Evolutionary conservation across 2,329 filamentous ascomycete genomes (phyloP).

Genomic region (Chrysosporium queenslandicum): DNA sequence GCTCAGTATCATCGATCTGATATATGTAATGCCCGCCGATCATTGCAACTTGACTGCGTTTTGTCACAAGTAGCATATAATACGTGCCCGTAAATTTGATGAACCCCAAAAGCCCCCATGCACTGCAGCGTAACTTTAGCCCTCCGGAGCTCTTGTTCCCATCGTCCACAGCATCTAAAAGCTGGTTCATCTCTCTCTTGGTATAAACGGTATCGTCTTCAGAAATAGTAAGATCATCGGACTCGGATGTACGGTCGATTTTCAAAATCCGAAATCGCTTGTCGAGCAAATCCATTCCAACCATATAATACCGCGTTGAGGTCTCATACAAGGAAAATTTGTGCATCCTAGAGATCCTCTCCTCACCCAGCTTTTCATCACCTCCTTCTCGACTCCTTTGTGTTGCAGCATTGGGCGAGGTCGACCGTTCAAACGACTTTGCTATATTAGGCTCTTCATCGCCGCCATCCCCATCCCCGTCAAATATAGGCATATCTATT

Average conservation of each 20-base stretch:
- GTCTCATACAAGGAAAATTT: constrained; percentile 98
- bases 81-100: constrained; percentile 92
- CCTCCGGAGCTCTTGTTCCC: constrained; percentile 87
- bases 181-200: constrained; percentile 80
- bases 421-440: constrained; percentile 37
- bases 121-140: constrained; percentile 76
- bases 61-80: constrained; percentile 95
- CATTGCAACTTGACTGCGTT: constrained; percentile 91
- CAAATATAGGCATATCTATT: constrained; percentile 24
- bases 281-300: constrained; percentile 84
- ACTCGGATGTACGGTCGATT: constrained; percentile 79
- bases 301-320: constrained; percentile 82
- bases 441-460: constrained; percentile 39
- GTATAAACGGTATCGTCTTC: constrained; percentile 95
- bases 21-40: constrained; percentile 93
- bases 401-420: constrained; percentile 29
- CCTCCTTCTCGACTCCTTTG: constrained; percentile 32
- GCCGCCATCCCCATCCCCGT: constrained; percentile 30
- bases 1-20: constrained; percentile 85
- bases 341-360: constrained; percentile 61
- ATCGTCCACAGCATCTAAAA: constrained; percentile 90
- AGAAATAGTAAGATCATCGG: constrained; percentile 67
- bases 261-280: constrained; percentile 83
- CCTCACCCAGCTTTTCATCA: constrained; percentile 24
- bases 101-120: constrained; percentile 90